Conservation (phyloP, 805 yeast species). For the Myxozyma geophila region DNA sequence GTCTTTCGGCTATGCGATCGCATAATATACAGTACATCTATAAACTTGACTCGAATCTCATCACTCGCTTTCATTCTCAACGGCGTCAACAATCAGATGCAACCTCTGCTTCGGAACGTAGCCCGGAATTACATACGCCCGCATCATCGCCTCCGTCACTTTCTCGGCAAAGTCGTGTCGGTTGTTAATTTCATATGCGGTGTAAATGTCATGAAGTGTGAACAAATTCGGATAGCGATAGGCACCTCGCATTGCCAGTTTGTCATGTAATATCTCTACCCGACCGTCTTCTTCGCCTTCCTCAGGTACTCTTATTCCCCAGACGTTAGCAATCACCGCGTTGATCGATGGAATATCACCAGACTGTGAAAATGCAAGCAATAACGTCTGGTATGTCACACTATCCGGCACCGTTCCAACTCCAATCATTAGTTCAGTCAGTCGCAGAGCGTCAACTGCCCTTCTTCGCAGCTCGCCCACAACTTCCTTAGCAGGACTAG, state of each 20-base stretch:
- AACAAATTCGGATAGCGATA: conserved; percentile 22
- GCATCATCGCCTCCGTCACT: conserved; percentile 4
- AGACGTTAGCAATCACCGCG: conserved; percentile 39
- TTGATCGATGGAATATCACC: conserved; percentile 37
- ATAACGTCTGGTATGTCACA: conserved; percentile 44
- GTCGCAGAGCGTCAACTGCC: conserved; percentile 31
- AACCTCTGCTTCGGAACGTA: not conserved
- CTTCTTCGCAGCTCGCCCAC: conserved; percentile 8
- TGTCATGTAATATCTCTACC: not conserved
- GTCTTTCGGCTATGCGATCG: no score
- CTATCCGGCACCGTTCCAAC: conserved; percentile 42
- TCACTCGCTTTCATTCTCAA: not conserved
- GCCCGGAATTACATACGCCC: conserved; percentile 4
- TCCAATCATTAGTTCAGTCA: conserved; percentile 41
- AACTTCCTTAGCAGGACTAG: not conserved
- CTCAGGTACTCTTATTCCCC: conserved; percentile 39
- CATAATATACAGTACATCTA: no score
- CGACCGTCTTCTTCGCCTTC: not conserved
- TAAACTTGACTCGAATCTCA: no score
- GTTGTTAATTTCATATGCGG: conserved; percentile 21
- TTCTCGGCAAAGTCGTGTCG: conserved; percentile 1
- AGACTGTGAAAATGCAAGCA: conserved; percentile 43
- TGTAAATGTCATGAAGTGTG: conserved; percentile 18
- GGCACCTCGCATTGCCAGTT: conserved; percentile 3
- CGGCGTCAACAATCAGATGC: no score